A percentile compares a stretch with the other conserved stretches of the same genome.
These are phyloP conservation scores for Nicotiana knightiana DNA, from an alignment of 257 asterid genomes.

Conservation along the genomic window DNA sequence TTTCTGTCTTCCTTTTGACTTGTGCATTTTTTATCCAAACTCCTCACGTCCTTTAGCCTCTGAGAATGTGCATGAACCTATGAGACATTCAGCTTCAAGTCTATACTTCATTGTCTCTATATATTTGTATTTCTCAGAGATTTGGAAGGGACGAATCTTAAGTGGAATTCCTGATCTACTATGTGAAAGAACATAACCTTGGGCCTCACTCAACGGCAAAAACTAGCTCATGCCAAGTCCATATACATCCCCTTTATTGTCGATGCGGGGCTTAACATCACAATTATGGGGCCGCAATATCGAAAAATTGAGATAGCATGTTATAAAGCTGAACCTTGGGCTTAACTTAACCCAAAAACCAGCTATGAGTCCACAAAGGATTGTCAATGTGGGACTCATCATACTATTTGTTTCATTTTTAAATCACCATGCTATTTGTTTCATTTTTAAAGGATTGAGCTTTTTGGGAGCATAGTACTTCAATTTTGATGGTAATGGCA, in stretches of 20 bases:
- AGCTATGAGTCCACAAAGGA: too few species aligned
- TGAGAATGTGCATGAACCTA: background rate
- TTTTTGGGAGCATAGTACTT: background rate
- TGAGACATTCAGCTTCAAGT: background rate
- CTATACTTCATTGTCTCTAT: background rate
- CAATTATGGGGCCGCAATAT: too few species aligned
- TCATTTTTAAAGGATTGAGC: background rate
- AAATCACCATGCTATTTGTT: background rate
- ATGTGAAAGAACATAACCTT: too few species aligned
- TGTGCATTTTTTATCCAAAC: background rate
- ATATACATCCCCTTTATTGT: too few species aligned
- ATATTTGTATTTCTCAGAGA: background rate
- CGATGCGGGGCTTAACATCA: too few species aligned
- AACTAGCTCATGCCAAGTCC: too few species aligned
- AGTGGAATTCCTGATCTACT: background rate
- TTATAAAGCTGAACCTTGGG: too few species aligned
- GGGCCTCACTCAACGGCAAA: too few species aligned
- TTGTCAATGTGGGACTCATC: too few species aligned
- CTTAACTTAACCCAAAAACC: too few species aligned
- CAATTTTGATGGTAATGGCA: background rate
- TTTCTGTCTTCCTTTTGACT: background rate
- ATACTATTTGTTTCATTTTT: too few species aligned
- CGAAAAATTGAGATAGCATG: too few species aligned
- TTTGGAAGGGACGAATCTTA: background rate
- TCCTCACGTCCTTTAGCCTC: background rate